Conservation (phyloP, 2,329 filamentous ascomycete species). For the Lachnellula subtilissima region DNA sequence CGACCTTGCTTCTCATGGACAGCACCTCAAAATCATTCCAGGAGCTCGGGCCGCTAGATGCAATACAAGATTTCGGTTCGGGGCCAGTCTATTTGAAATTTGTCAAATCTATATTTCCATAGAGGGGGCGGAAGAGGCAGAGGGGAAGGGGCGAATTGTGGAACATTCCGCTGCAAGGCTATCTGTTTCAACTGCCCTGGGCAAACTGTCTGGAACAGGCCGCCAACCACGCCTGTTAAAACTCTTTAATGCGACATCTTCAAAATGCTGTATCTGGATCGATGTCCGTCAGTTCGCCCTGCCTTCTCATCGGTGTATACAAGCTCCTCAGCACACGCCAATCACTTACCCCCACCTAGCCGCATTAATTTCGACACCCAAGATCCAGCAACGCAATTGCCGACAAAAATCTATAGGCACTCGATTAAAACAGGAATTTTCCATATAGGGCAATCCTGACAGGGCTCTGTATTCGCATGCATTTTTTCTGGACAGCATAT, state of each 20-base stretch:
- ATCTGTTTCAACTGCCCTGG: no score
- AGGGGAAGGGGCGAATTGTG: no score
- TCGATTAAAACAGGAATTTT: no score
- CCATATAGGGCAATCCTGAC: no score
- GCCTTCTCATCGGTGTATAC: background rate
- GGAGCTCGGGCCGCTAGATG: background rate
- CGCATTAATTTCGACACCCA: background rate
- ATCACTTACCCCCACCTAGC: background rate
- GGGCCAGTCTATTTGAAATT: background rate
- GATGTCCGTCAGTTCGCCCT: background rate
- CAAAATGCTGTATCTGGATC: background rate
- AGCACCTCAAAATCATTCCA: background rate
- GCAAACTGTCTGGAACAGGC: no score
- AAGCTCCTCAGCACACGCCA: background rate
- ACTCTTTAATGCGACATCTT: no score
- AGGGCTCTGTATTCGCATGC: no score
- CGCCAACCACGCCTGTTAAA: no score
- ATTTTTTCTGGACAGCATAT: no score
- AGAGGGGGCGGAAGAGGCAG: background rate
- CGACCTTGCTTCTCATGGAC: background rate
- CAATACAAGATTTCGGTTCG: background rate
- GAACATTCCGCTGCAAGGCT: no score
- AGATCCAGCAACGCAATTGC: no score
- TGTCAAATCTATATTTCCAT: background rate
- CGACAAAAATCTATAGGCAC: no score